Evolutionary conservation across 352 stramenopile genomes (phyloP), one percentile per base, ranked within the genome.

Genomic region (Phytophthora ohioensis): DNA sequence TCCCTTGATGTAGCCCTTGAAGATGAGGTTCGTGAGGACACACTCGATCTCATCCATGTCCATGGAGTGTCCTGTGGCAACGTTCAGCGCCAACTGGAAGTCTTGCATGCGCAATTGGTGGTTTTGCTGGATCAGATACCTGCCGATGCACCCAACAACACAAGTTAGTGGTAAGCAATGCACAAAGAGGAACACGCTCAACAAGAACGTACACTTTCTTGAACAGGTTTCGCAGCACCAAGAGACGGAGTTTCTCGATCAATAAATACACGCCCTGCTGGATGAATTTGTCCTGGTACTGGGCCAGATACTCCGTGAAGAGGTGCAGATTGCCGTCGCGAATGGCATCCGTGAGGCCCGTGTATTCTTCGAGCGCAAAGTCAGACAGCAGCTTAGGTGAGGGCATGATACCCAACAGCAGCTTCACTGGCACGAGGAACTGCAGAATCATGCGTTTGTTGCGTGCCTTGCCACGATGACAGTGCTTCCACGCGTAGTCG

Each of bases 1-100:
- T 13, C 97, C 97, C 57, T 98, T 97, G 71, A 99, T 87, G 75
- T 97, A 97, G 36, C 95, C 92, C 66, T 98, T 97, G 76, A 97
- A 99, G 73, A 99, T 99, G 41, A 99, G 83, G 79, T 99, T 99
- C 32, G 95, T 93, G 38, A 99, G 76, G 56, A 99, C 92, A 62
- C 97, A 99, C 82, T 99, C 97, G 48, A 99, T 92, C 81, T 99
- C 95, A 71, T 99, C 94, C 77, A 98, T 92, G 70, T 98, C 93
- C 57, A 97, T 98, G 0, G 81, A 68, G 32, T 92, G 78, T 42
- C 93, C 93, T 0, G 90, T 92, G 47, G 98, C 75, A 73, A 90
- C 89, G 36, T 91, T 85, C 35, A 98, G 82, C 36, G 87, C 90
- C 32, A 87, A 78, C 68, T 97, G 86, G 66, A 98, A 95, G 65